Conservation (phyloP, 73 alveolate species). For the Uronychia binucleata region DNA sequence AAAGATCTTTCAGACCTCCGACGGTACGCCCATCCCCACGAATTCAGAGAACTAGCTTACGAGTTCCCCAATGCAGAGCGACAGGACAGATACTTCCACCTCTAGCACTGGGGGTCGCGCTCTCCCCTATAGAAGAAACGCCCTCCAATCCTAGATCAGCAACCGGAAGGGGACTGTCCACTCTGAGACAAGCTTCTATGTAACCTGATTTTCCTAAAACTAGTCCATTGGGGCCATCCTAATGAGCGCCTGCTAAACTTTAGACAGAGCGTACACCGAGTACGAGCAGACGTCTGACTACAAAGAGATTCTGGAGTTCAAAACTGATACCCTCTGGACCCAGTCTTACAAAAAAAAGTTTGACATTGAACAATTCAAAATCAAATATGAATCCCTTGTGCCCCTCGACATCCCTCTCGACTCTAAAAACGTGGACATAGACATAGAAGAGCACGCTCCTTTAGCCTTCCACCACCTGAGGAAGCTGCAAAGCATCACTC, state of each 20-base stretch:
- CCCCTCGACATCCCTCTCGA: background rate
- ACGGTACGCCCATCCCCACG: background rate
- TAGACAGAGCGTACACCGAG: background rate
- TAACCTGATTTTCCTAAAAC: background rate
- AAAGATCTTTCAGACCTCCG: background rate
- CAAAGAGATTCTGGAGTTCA: background rate
- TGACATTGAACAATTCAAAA: background rate
- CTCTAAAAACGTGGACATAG: background rate
- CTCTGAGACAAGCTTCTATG: background rate
- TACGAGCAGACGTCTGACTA: background rate
- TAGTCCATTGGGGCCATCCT: background rate
- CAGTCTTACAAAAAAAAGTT: background rate
- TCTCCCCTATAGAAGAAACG: no score
- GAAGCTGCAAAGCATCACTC: background rate
- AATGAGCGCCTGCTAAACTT: background rate
- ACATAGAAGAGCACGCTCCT: slow-evolving; percentile 10
- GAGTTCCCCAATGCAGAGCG: background rate
- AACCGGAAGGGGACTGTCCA: background rate
- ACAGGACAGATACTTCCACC: background rate
- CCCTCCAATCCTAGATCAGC: background rate
- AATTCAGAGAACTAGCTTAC: background rate
- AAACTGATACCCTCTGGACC: background rate
- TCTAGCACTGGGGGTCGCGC: no score
- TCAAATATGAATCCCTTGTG: background rate
- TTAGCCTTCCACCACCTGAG: slow-evolving; percentile 9